phyloP scores from a whole-genome alignment of 2,329 filamentous ascomycete species.

The Fusarium sp. region DNA sequence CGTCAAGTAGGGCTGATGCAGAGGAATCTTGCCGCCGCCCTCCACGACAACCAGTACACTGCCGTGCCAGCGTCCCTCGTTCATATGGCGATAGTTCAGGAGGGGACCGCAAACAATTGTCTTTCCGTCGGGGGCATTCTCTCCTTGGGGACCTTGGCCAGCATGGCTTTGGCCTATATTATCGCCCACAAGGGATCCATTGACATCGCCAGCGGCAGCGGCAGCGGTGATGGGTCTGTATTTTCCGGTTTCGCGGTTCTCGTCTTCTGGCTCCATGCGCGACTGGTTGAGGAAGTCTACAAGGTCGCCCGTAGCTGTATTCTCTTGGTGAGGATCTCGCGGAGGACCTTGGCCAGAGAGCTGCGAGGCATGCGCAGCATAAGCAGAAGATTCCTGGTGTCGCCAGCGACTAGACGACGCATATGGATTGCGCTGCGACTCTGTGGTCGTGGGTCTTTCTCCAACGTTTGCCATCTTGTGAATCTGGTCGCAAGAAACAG shows the following conservation, averaged over 20 bases:
- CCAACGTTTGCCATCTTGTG: slow-evolving; percentile 42
- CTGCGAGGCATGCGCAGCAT: slow-evolving; percentile 60
- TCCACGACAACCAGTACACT: slow-evolving; percentile 86
- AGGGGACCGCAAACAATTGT: slow-evolving; percentile 79
- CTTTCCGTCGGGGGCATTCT: slow-evolving; percentile 57
- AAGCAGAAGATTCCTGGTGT: slow-evolving; percentile 72
- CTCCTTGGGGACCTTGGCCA: slow-evolving; percentile 20
- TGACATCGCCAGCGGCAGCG: slow-evolving; percentile 10
- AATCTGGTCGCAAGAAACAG: neutral
- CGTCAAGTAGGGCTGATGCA: slow-evolving; percentile 68
- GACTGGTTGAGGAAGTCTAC: slow-evolving; percentile 67
- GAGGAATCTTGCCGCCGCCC: slow-evolving; percentile 72
- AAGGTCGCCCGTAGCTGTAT: slow-evolving; percentile 62
- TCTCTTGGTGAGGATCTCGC: slow-evolving; percentile 50
- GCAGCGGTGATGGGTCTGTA: slow-evolving; percentile 64
- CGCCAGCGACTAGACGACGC: slow-evolving; percentile 70
- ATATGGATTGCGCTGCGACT: slow-evolving; percentile 62
- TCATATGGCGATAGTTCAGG: slow-evolving; percentile 82
- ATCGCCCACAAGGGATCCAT: slow-evolving; percentile 15
- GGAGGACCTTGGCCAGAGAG: slow-evolving; percentile 42
- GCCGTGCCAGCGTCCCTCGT: slow-evolving; percentile 80
- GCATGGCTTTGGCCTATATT: slow-evolving; percentile 48
- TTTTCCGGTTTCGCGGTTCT: slow-evolving; percentile 50
- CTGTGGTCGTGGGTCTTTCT: slow-evolving; percentile 45
- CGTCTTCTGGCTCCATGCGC: slow-evolving; percentile 59